Conservation (phyloP, 169 alveolate species). For the Eimeria necatrix region DNA sequence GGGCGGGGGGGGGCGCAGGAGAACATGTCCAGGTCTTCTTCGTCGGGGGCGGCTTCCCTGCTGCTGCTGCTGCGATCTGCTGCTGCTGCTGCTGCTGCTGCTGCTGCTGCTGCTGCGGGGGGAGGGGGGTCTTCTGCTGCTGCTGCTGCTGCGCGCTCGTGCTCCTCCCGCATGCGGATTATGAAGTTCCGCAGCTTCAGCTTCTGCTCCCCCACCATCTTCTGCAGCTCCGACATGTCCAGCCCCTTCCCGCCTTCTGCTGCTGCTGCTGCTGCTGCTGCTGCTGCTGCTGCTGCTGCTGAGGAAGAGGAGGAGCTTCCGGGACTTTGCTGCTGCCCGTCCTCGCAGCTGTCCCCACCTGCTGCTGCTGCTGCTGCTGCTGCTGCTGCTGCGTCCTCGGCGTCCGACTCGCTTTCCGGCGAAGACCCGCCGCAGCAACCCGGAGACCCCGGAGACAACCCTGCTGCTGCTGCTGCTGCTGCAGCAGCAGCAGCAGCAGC, state of each 20-base stretch:
- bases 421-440: slow-evolving; percentile 38
- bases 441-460: neutral
- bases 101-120: neutral
- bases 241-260: slow-evolving; percentile 5
- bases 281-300: neutral
- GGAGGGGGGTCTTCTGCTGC: slow-evolving; percentile 26
- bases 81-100: neutral
- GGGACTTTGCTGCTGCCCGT: neutral
- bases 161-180: slow-evolving; percentile 78
- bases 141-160: slow-evolving; percentile 60
- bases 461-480: neutral
- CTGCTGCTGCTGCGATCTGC: neutral
- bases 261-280: neutral
- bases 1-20: neutral
- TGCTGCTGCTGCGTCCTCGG: slow-evolving; percentile 31
- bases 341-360: neutral
- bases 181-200: slow-evolving; percentile 79
- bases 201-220: slow-evolving; percentile 79
- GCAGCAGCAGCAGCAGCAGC: neutral
- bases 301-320: neutral
- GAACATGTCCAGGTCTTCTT: slow-evolving; percentile 80
- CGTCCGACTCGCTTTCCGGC: slow-evolving; percentile 2
- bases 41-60: slow-evolving; percentile 1
- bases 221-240: slow-evolving; percentile 70
- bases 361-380: neutral